Percentiles rank a stretch among this genome's conserved stretches.
phyloP scores from a whole-genome alignment of 2,329 filamentous ascomycete species.

The Phyllosticta paracitricarpa region DNA sequence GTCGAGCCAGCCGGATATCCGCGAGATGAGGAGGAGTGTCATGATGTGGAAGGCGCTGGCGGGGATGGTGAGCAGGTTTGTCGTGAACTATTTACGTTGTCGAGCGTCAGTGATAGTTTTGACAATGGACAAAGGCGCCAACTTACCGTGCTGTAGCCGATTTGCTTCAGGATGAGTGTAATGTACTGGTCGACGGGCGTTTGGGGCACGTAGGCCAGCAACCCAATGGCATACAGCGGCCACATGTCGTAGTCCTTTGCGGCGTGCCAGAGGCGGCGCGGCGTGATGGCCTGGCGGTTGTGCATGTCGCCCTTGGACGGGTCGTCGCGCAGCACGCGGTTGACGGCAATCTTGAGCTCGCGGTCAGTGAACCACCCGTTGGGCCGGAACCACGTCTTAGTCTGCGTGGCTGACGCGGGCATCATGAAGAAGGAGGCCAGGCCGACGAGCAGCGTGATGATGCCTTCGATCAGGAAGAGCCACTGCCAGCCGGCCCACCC shows the following conservation, averaged over 20 bases:
- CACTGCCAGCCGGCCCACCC: constrained; percentile 38
- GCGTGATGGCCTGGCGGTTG: constrained; percentile 21
- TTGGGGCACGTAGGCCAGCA: constrained; percentile 39
- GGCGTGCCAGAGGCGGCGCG: constrained; percentile 16
- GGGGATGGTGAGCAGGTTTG: constrained; percentile 54
- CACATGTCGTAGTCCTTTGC: constrained; percentile 22
- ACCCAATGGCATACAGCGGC: constrained; percentile 24
- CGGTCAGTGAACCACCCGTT: constrained; percentile 53
- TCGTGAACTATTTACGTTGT: constrained; percentile 34
- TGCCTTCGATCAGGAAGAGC: constrained; percentile 48
- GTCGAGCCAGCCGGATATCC: constrained; percentile 38
- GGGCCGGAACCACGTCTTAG: constrained; percentile 47
- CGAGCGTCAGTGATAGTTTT: neutral
- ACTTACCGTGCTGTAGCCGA: constrained; percentile 44
- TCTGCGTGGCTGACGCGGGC: constrained; percentile 39
- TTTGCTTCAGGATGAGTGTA: constrained; percentile 44
- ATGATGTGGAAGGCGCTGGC: constrained; percentile 27
- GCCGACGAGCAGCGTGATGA: constrained; percentile 45
- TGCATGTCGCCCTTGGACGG: constrained; percentile 45
- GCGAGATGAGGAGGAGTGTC: constrained; percentile 35
- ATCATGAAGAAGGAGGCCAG: constrained; percentile 46
- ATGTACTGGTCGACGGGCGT: constrained; percentile 40
- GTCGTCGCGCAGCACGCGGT: constrained; percentile 51
- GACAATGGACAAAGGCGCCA: neutral
- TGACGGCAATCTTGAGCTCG: constrained; percentile 54